A percentile compares a stretch with the other conserved stretches of the same genome.
Conservation (phyloP, 2,329 filamentous ascomycete species). For the Tolypocladium guangdongense region DNA sequence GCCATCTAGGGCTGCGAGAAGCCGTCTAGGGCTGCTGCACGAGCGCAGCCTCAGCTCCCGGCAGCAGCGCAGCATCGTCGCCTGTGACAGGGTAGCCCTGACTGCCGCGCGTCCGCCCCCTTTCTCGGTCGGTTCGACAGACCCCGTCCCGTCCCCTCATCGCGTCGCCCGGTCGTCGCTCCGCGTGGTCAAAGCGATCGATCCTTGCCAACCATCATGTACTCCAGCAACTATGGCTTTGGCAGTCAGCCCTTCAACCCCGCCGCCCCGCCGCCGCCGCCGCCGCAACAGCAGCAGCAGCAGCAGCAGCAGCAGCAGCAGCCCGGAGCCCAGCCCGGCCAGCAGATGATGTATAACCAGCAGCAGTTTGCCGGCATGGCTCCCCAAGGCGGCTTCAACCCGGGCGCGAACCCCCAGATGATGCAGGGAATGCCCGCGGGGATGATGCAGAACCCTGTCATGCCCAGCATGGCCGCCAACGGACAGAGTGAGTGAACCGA, state of each 20-base stretch:
- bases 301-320: conserved; percentile 33
- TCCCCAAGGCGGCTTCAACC: conserved; percentile 37
- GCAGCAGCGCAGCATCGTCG: not conserved
- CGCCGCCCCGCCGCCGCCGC: conserved; percentile 34
- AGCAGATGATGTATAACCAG: conserved; percentile 49
- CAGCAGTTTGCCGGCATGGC: conserved; percentile 46
- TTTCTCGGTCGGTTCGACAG: not conserved
- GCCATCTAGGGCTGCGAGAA: too few relatives aligned
- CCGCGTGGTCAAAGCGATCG: not conserved
- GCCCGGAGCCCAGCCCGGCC: conserved; percentile 25
- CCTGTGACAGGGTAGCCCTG: not conserved
- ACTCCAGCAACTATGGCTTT: conserved; percentile 44
- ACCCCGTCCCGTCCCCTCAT: not conserved
- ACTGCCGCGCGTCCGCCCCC: not conserved
- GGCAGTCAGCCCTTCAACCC: conserved; percentile 39
- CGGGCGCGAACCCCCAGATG: conserved; percentile 42
- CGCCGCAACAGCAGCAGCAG: conserved; percentile 30
- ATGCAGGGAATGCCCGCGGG: conserved; percentile 42
- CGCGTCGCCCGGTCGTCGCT: not conserved
- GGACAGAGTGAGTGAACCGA: conserved; percentile 42
- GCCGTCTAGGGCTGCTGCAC: too few relatives aligned
- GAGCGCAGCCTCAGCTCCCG: not conserved
- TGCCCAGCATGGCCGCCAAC: conserved; percentile 49
- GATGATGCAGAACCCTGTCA: conserved; percentile 53
- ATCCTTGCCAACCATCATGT: conserved; percentile 30